These are phyloP conservation scores for Calonectria henricotiae DNA, from an alignment of 2,329 filamentous ascomycete species.

Conservation along the genomic window DNA sequence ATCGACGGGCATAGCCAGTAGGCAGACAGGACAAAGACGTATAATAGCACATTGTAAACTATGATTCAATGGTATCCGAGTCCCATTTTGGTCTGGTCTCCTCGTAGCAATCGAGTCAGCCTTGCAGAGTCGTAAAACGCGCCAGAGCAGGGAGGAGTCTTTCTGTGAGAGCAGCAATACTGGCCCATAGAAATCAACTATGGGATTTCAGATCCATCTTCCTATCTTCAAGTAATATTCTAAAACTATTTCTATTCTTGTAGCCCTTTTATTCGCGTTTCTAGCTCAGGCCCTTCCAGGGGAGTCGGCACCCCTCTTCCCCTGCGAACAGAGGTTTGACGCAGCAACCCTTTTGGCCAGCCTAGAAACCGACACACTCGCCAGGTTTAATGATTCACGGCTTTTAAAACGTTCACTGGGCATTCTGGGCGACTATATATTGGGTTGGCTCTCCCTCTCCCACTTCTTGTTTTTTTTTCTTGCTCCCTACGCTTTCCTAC, in stretches of 20 bases:
- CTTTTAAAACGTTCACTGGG: no score
- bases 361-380: neutral
- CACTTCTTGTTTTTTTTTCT: neutral
- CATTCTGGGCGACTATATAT: neutral
- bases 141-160: no score
- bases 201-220: neutral
- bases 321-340: neutral
- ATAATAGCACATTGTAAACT: neutral
- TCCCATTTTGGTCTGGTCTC: neutral
- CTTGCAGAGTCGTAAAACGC: neutral
- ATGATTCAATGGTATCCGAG: slow-evolving; percentile 12
- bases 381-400: slow-evolving; percentile 11
- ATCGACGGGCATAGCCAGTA: neutral
- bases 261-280: neutral
- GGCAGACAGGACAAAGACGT: neutral
- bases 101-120: neutral
- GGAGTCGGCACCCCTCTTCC: neutral
- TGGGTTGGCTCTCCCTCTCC: neutral
- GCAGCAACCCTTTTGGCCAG: neutral
- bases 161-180: neutral
- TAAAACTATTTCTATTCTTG: neutral
- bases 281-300: neutral
- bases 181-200: neutral
- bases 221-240: no score
- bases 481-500: neutral